Percentiles rank a stretch among this genome's conserved stretches.
Conservation (phyloP, 495 filamentous ascomycete genomes). For the Hypoxylon subgilvum region DNA sequence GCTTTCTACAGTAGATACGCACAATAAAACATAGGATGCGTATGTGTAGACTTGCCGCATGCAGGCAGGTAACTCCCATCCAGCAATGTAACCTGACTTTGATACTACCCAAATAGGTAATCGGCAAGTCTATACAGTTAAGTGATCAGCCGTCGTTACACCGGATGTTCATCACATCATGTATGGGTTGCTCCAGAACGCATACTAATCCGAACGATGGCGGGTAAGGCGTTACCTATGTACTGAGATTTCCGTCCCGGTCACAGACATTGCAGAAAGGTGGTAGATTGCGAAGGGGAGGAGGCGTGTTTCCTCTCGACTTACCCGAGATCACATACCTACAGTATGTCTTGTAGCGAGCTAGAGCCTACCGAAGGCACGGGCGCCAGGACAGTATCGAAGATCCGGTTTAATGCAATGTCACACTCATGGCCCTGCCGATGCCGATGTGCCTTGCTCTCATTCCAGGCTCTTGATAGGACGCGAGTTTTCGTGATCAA, state of each 20-base stretch:
- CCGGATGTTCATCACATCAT: constrained; percentile 7
- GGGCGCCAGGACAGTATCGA: constrained; percentile 13
- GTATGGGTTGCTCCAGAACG: constrained; percentile 5
- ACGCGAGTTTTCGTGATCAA: constrained; percentile 27
- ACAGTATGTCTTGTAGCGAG: no score
- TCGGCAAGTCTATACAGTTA: constrained; percentile 8
- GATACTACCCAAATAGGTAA: constrained; percentile 7
- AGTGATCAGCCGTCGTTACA: constrained; percentile 21
- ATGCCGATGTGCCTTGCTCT: constrained; percentile 11
- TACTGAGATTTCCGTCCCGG: neutral
- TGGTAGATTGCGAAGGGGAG: constrained; percentile 24
- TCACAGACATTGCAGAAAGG: neutral
- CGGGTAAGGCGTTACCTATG: constrained; percentile 1
- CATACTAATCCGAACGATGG: constrained; percentile 6
- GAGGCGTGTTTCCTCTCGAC: neutral
- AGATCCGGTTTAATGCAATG: constrained; percentile 29
- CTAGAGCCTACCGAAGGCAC: no score
- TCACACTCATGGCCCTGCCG: constrained; percentile 12
- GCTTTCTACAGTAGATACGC: constrained; percentile 30
- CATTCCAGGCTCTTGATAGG: constrained; percentile 23
- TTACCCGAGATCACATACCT: neutral
- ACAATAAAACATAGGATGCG: constrained; percentile 17
- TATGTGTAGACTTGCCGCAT: constrained; percentile 7
- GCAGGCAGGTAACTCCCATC: constrained; percentile 4
- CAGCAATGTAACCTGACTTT: constrained; percentile 11